A percentile compares a stretch with the other conserved stretches of the same genome.
Evolutionary conservation across 768 basidiomycete species (phyloP).

Genomic region (Kwoniella pini): DNA sequence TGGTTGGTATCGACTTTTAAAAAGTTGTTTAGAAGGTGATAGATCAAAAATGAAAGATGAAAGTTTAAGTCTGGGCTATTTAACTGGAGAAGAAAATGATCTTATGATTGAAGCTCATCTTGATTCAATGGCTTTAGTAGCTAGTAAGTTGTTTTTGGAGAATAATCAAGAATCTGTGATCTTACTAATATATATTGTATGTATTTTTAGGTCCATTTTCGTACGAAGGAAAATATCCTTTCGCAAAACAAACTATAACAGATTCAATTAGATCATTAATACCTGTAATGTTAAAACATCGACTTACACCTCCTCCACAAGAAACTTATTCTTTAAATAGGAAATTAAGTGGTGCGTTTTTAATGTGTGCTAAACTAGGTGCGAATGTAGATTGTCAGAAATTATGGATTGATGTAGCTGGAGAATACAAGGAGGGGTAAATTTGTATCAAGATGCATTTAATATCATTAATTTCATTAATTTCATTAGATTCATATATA

Average conservation of each 20-base stretch:
- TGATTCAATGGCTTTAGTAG: slow-evolving; percentile 77
- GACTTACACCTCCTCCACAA: slow-evolving; percentile 85
- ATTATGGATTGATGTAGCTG: slow-evolving; percentile 73
- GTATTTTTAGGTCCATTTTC: slow-evolving; percentile 67
- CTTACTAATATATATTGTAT: not conserved
- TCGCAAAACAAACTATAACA: slow-evolving; percentile 66
- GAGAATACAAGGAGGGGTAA: slow-evolving; percentile 50
- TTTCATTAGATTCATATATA: too few relatives aligned
- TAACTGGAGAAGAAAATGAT: slow-evolving; percentile 83
- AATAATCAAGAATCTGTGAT: not conserved
- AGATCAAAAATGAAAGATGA: slow-evolving; percentile 66
- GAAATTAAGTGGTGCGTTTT: slow-evolving; percentile 57
- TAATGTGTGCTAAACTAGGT: slow-evolving; percentile 62
- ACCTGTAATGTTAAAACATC: slow-evolving; percentile 82
- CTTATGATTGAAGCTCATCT: slow-evolving; percentile 90
- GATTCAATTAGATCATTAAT: slow-evolving; percentile 74
- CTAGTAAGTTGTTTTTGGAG: slow-evolving; percentile 45
- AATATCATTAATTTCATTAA: too few relatives aligned
- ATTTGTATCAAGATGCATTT: too few relatives aligned
- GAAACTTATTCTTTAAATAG: slow-evolving; percentile 95
- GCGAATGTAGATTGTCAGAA: slow-evolving; percentile 71
- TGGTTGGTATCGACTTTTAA: slow-evolving; percentile 79
- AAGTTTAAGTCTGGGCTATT: slow-evolving; percentile 81
- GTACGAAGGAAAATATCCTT: slow-evolving; percentile 73
- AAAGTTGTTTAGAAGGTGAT: slow-evolving; percentile 72